These are phyloP conservation scores for Eucommia ulmoides DNA, from an alignment of 257 asterid genomes.

Conservation along the genomic window DNA sequence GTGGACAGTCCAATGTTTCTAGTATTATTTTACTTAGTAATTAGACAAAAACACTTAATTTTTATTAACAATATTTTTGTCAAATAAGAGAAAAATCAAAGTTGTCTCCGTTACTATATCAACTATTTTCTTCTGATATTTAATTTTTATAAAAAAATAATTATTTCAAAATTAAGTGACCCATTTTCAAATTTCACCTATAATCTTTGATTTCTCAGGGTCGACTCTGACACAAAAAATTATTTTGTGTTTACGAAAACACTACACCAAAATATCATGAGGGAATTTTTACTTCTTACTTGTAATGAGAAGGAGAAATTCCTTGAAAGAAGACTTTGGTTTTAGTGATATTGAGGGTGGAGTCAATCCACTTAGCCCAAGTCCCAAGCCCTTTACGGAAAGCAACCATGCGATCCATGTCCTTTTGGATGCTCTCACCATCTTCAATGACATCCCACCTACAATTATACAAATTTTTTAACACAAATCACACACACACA, in stretches of 20 bases:
- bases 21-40: no score
- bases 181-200: background rate
- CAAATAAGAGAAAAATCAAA: no score
- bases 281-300: slow-evolving; percentile 23
- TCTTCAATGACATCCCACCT: slow-evolving; percentile 49
- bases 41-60: no score
- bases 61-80: no score
- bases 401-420: slow-evolving; percentile 59
- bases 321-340: slow-evolving; percentile 60
- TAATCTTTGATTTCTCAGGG: background rate
- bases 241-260: background rate
- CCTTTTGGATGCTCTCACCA: slow-evolving; percentile 31
- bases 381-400: slow-evolving; percentile 32
- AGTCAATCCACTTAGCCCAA: slow-evolving; percentile 50
- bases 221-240: background rate
- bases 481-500: no score
- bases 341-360: slow-evolving; percentile 24
- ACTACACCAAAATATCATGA: background rate
- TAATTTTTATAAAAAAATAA: background rate
- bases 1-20: no score
- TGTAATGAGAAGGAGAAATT: slow-evolving; percentile 44
- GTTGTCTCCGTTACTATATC: no score
- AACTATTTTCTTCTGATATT: no score
- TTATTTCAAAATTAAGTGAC: background rate
- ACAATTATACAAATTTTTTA: no score